Base-by-base conservation (phyloP, 2,329 filamentous ascomycete genomes). In the Aquanectria penicillioides region DNA sequence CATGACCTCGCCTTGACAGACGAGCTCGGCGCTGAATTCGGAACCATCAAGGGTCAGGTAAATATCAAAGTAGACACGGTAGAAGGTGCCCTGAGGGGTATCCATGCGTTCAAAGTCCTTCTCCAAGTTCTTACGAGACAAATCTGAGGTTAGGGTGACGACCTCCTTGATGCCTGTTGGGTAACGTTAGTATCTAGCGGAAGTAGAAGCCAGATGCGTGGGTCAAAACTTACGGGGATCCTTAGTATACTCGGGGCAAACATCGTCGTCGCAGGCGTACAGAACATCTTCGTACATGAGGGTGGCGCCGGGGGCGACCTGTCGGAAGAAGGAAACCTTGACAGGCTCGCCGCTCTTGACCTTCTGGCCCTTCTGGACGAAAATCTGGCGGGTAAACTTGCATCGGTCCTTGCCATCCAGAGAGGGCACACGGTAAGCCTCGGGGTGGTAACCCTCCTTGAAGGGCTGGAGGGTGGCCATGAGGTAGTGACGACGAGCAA, bases 51-150 rank as follows among this genome's bases (percentile, higher is more conserved):
- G 89, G 0, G 95, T 98, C 65, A 99, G 87, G 77, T 97, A 96
- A 66, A 90, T 90, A 68, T 90, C 88, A 67, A 90, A 90, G 77
- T 90, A 90, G 62, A 90, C 88, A 64, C 93, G 89, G 82, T 97
- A 97, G 77, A 97, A 97, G 4, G 92, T 96, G 62, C 95, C 95
- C 77, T 99, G 94, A 6, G 95, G 94, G 2, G 95, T 98, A 75
- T 98, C 95, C 95, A 98, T 98, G 74, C 95, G 89, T 80, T 99
- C 95, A 72, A 99, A 99, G 77, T 99, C 95, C 80, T 97, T 98
- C 78, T 99, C 95, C 11, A 99, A 89, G 75, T 98, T 98, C 85
- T 98, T 99, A 70, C 94, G 90, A 44, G 94, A 97, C 56, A 99
- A 84, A 75, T 99, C 95, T 2, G 94, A 98, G 2, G 95, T 98